Evolutionary conservation across 139 green algal genomes (phyloP), one percentile per base, ranked within the genome.

Genomic region (Ostreobium quekettii): DNA sequence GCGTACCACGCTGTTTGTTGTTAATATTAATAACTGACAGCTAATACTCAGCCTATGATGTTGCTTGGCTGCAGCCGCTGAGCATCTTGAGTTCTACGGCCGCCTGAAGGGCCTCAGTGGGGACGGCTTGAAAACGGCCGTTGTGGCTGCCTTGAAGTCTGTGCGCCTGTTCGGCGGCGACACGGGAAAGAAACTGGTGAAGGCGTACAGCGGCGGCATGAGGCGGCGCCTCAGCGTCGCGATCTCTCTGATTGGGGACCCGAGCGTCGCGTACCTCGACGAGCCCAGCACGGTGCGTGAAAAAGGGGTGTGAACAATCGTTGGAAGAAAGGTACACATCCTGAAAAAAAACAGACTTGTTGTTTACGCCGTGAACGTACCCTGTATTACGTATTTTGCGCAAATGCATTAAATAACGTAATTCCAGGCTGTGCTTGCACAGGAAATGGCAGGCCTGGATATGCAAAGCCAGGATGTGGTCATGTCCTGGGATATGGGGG

Each of bases 71-170:
- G 29, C 33, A 62, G 80, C 39, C 7, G 53, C 47, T n/a, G 90
- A 96, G 78, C 90, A 96, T 75, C 78, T 96, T 26, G n/a, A 74
- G 36, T 76, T 96, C 47, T 96, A 91, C 71, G 83, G 73, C 1
- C 63, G 66, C n/a, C 66, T 95, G 61, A 91, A 93, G 70, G 87
- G 74, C 61, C 48, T 87, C 29, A 61, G 35, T 22, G 73, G 73
- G 8, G 8, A 30, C 8, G 57, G 26, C 33, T 73, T 89, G 36
- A 38, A 59, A 2, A 19, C 28, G 0, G 74, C 79, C 2, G 82
- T 83, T 53, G 74, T 80, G 29, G 66, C 71, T 1, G 73, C 36
- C 19, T 73, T 89, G 66, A 63, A 65, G 28, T 37, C 31, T n/a
- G 75, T 89, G 31, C 74, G 83, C 76, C 74, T 89, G 38, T 65